phyloP scores from a whole-genome alignment of 441 rosid genomes.

The Mallotus japonicus region DNA sequence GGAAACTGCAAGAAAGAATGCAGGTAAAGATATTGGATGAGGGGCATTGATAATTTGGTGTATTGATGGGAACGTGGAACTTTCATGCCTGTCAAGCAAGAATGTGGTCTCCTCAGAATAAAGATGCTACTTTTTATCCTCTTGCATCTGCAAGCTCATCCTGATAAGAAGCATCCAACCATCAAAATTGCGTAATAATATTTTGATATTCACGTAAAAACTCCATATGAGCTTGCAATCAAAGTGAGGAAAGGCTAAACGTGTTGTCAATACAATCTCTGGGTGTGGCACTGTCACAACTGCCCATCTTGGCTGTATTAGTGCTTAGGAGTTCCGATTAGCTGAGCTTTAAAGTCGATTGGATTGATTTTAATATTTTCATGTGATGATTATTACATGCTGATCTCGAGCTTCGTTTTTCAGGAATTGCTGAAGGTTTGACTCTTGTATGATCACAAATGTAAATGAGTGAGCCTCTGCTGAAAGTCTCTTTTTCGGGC shows the following conservation, averaged over 20 bases:
- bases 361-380: neutral
- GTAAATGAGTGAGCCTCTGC: constrained; percentile 3
- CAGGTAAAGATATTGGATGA: neutral
- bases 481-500: neutral
- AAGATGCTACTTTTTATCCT: neutral
- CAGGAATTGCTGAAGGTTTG: constrained; percentile 58
- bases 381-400: neutral
- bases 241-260: neutral
- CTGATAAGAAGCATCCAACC: neutral
- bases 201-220: neutral
- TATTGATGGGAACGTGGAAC: neutral
- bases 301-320: neutral
- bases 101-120: neutral
- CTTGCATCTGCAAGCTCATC: neutral
- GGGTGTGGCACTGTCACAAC: neutral
- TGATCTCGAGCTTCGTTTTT: constrained; percentile 21
- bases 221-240: neutral
- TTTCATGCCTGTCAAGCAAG: neutral
- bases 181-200: neutral
- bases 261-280: neutral
- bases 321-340: neutral
- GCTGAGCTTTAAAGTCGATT: neutral
- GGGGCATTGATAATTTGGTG: neutral
- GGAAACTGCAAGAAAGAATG: neutral
- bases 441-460: constrained; percentile 6